Evolutionary conservation across 2,329 filamentous ascomycete genomes (phyloP).

Genomic region (Thyridium curvatum): DNA sequence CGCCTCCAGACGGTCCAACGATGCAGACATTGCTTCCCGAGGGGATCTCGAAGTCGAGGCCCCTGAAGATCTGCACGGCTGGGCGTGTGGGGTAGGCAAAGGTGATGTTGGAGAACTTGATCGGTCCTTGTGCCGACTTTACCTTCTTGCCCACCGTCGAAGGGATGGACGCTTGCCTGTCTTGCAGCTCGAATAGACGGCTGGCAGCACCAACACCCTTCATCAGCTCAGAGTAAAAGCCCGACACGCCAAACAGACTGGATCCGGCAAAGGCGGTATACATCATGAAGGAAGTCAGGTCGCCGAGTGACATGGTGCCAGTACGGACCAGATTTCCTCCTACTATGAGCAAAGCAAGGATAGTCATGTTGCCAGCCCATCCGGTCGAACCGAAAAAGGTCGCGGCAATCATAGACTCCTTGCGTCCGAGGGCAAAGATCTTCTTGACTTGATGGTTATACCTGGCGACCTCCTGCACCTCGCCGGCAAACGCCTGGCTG

Average conservation of each 20-base stretch:
- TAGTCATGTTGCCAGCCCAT: constrained; percentile 93
- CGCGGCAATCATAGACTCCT: constrained; percentile 81
- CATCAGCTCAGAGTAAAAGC: constrained; percentile 98
- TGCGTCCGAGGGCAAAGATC: constrained; percentile 84
- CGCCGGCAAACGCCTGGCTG: constrained; percentile 91
- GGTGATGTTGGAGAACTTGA: constrained; percentile 76
- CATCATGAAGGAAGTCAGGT: constrained; percentile 96
- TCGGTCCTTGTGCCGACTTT: constrained; percentile 76
- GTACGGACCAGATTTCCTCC: constrained; percentile 85
- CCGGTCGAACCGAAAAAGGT: constrained; percentile 85
- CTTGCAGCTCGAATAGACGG: constrained; percentile 90
- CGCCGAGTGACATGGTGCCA: constrained; percentile 82
- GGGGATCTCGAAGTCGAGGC: constrained; percentile 83
- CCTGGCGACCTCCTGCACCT: constrained; percentile 80
- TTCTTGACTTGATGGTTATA: constrained; percentile 91
- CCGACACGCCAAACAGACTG: constrained; percentile 87
- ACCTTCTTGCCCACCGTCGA: constrained; percentile 78
- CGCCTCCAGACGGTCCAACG: constrained; percentile 90
- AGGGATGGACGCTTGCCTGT: constrained; percentile 79
- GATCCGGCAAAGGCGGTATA: constrained; percentile 84
- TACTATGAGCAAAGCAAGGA: constrained; percentile 81
- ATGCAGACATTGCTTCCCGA: constrained; percentile 94
- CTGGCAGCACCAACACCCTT: constrained; percentile 97
- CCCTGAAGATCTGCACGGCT: constrained; percentile 84
- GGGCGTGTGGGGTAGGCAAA: constrained; percentile 94